Evolutionary conservation across 768 basidiomycete species (phyloP).

Genomic region (Punctularia strigosozonata): DNA sequence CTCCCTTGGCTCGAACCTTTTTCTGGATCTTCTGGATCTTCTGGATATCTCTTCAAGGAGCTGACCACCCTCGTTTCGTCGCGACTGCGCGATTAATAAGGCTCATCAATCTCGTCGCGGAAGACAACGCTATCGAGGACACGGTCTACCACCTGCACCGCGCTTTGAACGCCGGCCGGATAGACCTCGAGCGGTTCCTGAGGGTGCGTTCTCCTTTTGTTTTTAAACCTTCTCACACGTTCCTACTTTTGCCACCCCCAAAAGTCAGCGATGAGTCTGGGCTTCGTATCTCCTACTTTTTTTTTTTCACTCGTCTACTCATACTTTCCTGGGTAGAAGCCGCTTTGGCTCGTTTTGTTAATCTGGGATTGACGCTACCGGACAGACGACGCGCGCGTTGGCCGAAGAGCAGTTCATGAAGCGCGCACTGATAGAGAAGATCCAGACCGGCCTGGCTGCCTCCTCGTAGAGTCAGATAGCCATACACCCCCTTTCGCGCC

Average conservation of each 20-base stretch:
- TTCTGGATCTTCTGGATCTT: no score
- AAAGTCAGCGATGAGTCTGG: constrained; percentile 4
- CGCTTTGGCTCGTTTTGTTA: neutral
- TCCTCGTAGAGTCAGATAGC: no score
- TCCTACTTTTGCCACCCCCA: constrained; percentile 6
- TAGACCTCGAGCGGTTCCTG: constrained; percentile 91
- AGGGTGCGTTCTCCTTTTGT: constrained; percentile 41
- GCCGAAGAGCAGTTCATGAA: constrained; percentile 98
- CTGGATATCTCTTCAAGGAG: neutral
- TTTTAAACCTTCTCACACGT: constrained; percentile 6
- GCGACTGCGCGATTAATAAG: constrained; percentile 28
- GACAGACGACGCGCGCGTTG: constrained; percentile 69
- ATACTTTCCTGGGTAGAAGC: neutral
- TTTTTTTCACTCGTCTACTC: constrained; percentile 3
- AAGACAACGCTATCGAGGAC: constrained; percentile 97
- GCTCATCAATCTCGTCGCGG: constrained; percentile 93
- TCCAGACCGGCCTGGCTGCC: constrained; percentile 51
- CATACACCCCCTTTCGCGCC: no score
- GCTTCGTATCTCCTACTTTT: constrained; percentile 9
- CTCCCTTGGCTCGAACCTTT: no score
- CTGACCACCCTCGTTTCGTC: constrained; percentile 9
- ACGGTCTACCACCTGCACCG: constrained; percentile 95
- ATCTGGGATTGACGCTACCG: constrained; percentile 3
- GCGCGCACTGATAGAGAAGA: constrained; percentile 89
- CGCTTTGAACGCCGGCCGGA: constrained; percentile 80